A percentile compares a stretch with the other conserved stretches of the same genome.
These are phyloP conservation scores for Termitomyces sp. DNA, from an alignment of 768 basidiomycete genomes.

Conservation along the genomic window DNA sequence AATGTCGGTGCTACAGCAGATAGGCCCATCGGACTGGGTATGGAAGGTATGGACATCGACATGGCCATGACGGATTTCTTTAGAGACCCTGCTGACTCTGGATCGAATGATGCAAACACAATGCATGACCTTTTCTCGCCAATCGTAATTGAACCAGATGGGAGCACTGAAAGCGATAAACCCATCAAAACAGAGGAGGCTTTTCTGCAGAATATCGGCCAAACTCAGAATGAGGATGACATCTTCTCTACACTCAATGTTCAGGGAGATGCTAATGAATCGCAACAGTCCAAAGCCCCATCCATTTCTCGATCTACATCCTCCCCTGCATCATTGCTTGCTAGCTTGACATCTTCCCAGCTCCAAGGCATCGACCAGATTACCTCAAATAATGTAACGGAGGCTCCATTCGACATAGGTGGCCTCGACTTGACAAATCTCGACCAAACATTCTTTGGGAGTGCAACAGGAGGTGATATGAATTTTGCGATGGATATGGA, in stretches of 20 bases:
- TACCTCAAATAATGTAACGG: constrained; percentile 12
- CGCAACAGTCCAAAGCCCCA: constrained; percentile 11
- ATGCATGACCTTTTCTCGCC: constrained; percentile 53
- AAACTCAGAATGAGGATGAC: constrained; percentile 18
- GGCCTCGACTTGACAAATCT: constrained; percentile 41
- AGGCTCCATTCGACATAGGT: constrained; percentile 41
- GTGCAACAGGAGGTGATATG: constrained; percentile 32
- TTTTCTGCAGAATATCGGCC: constrained; percentile 28
- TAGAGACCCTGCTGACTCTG: constrained; percentile 36
- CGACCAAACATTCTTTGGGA: constrained; percentile 35
- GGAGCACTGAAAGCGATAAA: constrained; percentile 8
- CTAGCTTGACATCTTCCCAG: constrained; percentile 34
- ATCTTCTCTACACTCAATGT: constrained; percentile 29
- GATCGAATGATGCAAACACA: constrained; percentile 26
- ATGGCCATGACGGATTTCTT: constrained; percentile 56
- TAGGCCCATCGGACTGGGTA: constrained; percentile 76
- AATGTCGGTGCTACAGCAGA: constrained; percentile 60
- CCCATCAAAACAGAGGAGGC: constrained; percentile 22
- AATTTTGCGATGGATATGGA: constrained; percentile 49
- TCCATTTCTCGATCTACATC: constrained; percentile 21
- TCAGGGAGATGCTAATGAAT: constrained; percentile 9
- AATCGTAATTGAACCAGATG: constrained; percentile 18
- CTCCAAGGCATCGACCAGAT: constrained; percentile 20
- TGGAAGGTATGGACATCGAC: constrained; percentile 64
- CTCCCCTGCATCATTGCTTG: constrained; percentile 35